A percentile compares a stretch with the other conserved stretches of the same genome.
Conservation (phyloP, 805 yeast species). For the Nakazawaea ernobii region DNA sequence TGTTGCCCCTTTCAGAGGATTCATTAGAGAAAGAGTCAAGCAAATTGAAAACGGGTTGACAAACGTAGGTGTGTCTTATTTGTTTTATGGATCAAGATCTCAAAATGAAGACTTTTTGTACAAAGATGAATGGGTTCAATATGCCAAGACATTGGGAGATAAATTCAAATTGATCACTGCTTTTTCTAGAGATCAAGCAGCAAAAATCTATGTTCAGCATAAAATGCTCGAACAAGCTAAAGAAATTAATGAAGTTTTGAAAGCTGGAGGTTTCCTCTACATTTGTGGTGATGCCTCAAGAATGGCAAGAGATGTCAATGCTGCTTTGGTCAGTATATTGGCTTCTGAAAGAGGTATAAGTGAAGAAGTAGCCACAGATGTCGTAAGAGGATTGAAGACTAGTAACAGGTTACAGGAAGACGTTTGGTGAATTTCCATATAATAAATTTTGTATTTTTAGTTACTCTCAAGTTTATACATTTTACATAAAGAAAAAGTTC, state of each 20-base stretch:
- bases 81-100: slow-evolving; percentile 86
- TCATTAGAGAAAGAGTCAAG: slow-evolving; percentile 78
- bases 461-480: too few species aligned
- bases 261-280: slow-evolving; percentile 77
- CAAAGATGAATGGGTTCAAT: slow-evolving; percentile 83
- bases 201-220: slow-evolving; percentile 82
- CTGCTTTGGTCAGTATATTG: slow-evolving; percentile 58
- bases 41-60: slow-evolving; percentile 39
- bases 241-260: slow-evolving; percentile 49
- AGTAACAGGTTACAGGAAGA: slow-evolving; percentile 94
- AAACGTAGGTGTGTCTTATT: slow-evolving; percentile 63
- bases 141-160: slow-evolving; percentile 53
- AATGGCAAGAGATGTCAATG: slow-evolving; percentile 93
- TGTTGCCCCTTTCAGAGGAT: slow-evolving; percentile 97
- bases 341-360: slow-evolving; percentile 56
- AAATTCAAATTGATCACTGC: slow-evolving; percentile 74
- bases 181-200: slow-evolving; percentile 68
- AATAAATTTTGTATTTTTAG: background rate
- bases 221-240: slow-evolving; percentile 49
- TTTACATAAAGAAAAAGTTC: too few species aligned
- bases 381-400: slow-evolving; percentile 72
- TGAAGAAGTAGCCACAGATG: slow-evolving; percentile 65
- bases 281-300: slow-evolving; percentile 96
- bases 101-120: slow-evolving; percentile 78
- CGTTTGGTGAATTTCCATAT: slow-evolving; percentile 63